Conservation (phyloP, 192 early-diverging fungal species). For the Phycomyces nitens region DNA sequence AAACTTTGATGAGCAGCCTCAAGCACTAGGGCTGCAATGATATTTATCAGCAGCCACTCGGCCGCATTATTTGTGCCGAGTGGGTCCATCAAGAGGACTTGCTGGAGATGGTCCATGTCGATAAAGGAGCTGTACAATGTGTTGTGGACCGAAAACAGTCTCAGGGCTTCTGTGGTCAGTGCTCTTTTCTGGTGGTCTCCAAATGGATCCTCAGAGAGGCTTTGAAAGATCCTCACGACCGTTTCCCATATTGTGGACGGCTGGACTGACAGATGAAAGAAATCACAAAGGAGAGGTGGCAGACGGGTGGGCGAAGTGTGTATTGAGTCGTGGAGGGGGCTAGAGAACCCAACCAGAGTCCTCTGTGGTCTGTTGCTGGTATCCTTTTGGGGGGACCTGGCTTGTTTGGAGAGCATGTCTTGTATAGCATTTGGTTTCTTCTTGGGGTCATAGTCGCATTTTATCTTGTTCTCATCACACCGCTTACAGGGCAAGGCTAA, state of each 20-base stretch:
- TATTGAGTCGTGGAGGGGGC: background rate
- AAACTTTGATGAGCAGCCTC: background rate
- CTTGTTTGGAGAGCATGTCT: background rate
- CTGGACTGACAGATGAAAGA: background rate
- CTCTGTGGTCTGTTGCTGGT: background rate
- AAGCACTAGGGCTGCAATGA: background rate
- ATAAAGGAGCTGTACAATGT: constrained; percentile 1
- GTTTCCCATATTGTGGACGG: background rate
- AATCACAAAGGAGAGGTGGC: background rate
- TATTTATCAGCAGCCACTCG: background rate
- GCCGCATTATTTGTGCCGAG: background rate
- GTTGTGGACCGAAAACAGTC: background rate
- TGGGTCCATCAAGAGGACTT: background rate
- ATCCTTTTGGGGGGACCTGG: background rate
- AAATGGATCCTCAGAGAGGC: background rate
- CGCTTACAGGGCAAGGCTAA: background rate
- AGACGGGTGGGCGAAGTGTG: background rate
- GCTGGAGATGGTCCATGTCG: background rate
- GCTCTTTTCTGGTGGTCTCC: background rate
- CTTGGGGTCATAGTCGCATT: background rate
- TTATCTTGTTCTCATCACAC: background rate
- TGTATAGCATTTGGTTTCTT: background rate
- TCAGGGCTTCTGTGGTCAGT: background rate
- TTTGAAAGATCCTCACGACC: background rate
- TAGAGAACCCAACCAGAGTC: background rate